Conservation (phyloP, 805 yeast genomes). For the Lachancea lanzarotensis region DNA sequence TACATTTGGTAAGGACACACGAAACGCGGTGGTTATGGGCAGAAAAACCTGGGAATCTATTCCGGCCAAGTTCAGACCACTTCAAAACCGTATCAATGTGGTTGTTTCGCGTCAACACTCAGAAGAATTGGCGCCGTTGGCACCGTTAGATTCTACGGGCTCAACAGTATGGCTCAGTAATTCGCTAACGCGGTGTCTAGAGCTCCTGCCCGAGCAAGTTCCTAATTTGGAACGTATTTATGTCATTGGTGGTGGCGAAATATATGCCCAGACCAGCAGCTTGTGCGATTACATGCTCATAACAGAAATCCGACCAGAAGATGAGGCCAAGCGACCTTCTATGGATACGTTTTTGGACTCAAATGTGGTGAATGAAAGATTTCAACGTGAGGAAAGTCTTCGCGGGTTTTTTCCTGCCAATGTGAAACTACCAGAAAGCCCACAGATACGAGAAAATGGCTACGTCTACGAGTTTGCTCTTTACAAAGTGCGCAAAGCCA, state of each 20-base stretch:
- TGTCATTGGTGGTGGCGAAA: slow-evolving; percentile 89
- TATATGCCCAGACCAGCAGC: slow-evolving; percentile 53
- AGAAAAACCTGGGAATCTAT: slow-evolving; percentile 94
- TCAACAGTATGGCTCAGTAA: slow-evolving; percentile 31
- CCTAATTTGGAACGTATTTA: slow-evolving; percentile 52
- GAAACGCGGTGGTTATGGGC: slow-evolving; percentile 90
- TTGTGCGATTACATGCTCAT: slow-evolving; percentile 52
- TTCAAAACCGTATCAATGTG: slow-evolving; percentile 67
- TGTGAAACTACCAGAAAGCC: slow-evolving; percentile 21
- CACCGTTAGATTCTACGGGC: slow-evolving; percentile 6
- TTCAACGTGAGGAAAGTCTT: slow-evolving; percentile 16
- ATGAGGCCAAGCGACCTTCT: slow-evolving; percentile 32
- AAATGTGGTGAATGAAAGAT: slow-evolving; percentile 2
- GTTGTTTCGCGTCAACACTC: slow-evolving; percentile 52
- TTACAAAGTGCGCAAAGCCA: slow-evolving; percentile 33
- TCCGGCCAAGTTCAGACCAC: slow-evolving; percentile 76
- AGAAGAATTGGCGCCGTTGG: slow-evolving; percentile 2
- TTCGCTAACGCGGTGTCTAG: slow-evolving; percentile 41
- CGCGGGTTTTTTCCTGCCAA: slow-evolving; percentile 19
- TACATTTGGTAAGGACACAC: slow-evolving; percentile 30
- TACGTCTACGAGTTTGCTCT: slow-evolving; percentile 54
- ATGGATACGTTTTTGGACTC: slow-evolving; percentile 69
- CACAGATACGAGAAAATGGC: slow-evolving; percentile 40
- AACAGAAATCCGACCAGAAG: slow-evolving; percentile 53
- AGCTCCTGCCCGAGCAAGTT: slow-evolving; percentile 18